These are phyloP conservation scores for Didymella glomerata DNA, from an alignment of 2,329 filamentous ascomycete genomes.

Conservation along the genomic window DNA sequence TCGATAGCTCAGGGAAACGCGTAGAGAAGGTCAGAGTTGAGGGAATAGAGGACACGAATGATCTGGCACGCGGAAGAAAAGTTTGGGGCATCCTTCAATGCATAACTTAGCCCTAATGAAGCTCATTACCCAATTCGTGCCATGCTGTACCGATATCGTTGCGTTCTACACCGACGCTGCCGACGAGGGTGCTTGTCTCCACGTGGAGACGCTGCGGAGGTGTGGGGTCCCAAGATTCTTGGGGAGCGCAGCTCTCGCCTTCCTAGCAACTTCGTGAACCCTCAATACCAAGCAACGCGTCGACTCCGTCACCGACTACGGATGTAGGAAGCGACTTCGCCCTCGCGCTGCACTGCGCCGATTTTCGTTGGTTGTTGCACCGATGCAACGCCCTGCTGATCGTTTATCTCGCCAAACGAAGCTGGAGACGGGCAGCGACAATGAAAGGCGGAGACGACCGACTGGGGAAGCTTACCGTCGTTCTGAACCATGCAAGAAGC, in stretches of 20 bases:
- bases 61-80: slow-evolving; percentile 18
- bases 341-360: slow-evolving; percentile 33
- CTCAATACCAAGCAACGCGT: slow-evolving; percentile 19
- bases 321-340: slow-evolving; percentile 18
- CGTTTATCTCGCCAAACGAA: slow-evolving; percentile 12
- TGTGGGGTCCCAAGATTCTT: slow-evolving; percentile 29
- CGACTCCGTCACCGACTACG: slow-evolving; percentile 12
- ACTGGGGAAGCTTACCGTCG: slow-evolving; percentile 14
- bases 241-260: slow-evolving; percentile 23
- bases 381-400: slow-evolving; percentile 21
- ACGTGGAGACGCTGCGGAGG: slow-evolving; percentile 30
- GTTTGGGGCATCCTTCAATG: slow-evolving; percentile 23
- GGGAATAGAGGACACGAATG: slow-evolving; percentile 11
- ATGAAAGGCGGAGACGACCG: slow-evolving; percentile 14
- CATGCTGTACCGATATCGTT: slow-evolving; percentile 35
- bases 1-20: background rate
- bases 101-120: slow-evolving; percentile 14
- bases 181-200: slow-evolving; percentile 23
- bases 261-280: slow-evolving; percentile 6
- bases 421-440: slow-evolving; percentile 3
- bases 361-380: slow-evolving; percentile 26
- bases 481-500: slow-evolving; percentile 19
- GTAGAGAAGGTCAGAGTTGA: background rate
- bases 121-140: slow-evolving; percentile 30
- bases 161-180: slow-evolving; percentile 28